Evolutionary conservation across 108 stramenopile genomes (phyloP).

Genomic region (Phaeodactylum tricornutum): DNA sequence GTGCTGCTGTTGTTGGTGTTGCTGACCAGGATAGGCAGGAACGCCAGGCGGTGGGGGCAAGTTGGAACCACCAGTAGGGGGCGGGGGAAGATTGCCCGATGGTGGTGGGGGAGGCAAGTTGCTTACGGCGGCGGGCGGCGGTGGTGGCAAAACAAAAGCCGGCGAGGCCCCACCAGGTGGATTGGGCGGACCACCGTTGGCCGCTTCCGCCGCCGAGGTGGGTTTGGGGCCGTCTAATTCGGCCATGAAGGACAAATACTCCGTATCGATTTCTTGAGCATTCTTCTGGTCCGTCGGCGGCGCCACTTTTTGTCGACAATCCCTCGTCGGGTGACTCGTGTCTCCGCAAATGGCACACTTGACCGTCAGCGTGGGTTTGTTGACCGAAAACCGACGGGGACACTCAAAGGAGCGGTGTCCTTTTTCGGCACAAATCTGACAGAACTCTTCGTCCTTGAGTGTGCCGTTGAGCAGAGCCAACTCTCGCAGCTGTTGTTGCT

Average conservation of each 20-base stretch:
- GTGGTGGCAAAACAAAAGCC: no score
- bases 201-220: slow-evolving; percentile 9
- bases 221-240: slow-evolving; percentile 85
- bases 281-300: slow-evolving; percentile 28
- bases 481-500: slow-evolving; percentile 91
- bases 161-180: slow-evolving; percentile 7
- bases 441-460: slow-evolving; percentile 94
- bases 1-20: slow-evolving; percentile 20
- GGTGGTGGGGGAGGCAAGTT: slow-evolving; percentile 20
- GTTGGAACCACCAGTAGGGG: slow-evolving; percentile 4
- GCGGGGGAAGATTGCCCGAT: slow-evolving; percentile 13
- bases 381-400: slow-evolving; percentile 64
- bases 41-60: slow-evolving; percentile 33
- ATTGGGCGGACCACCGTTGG: slow-evolving; percentile 10
- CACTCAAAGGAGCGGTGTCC: slow-evolving; percentile 96
- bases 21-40: slow-evolving; percentile 4
- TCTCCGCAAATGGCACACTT: slow-evolving; percentile 99
- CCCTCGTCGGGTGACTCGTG: slow-evolving; percentile 92
- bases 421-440: slow-evolving; percentile 93
- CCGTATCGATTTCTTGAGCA: slow-evolving; percentile 71
- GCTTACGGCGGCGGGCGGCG: slow-evolving; percentile 1
- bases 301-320: slow-evolving; percentile 67
- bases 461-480: slow-evolving; percentile 98
- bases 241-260: slow-evolving; percentile 95
- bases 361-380: slow-evolving; percentile 33